These are phyloP conservation scores for Pyrrhoderma noxium DNA, from an alignment of 1,284 basidiomycete genomes.

Conservation along the genomic window DNA sequence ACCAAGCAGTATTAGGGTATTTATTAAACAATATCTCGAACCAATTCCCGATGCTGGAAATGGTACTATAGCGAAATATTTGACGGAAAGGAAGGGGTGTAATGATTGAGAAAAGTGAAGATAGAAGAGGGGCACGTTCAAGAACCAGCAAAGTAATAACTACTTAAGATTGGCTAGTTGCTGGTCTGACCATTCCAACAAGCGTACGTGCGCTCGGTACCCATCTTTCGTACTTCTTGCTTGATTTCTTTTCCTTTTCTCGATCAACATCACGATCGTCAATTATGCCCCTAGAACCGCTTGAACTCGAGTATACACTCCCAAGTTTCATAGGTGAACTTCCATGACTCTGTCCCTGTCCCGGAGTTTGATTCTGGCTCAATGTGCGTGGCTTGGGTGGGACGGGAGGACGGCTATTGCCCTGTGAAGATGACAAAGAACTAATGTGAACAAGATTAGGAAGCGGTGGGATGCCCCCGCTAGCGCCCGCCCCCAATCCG, in stretches of 20 bases:
- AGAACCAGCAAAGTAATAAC: neutral
- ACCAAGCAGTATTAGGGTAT: neutral
- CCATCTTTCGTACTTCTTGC: constrained; percentile 13
- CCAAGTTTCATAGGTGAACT: neutral
- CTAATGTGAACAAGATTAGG: neutral
- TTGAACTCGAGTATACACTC: neutral
- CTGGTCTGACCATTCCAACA: constrained; percentile 8
- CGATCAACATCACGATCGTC: constrained; percentile 9
- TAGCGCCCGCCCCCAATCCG: constrained; percentile 3
- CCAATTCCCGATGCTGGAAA: neutral
- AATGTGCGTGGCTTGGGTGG: constrained; percentile 18
- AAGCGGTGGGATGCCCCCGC: neutral
- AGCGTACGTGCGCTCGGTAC: constrained; percentile 2
- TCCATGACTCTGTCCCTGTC: neutral
- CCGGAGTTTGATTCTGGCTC: constrained; percentile 3
- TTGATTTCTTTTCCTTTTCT: constrained; percentile 9
- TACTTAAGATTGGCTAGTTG: constrained; percentile 10
- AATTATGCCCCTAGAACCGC: constrained; percentile 9
- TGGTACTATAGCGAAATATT: neutral
- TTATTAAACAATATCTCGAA: neutral
- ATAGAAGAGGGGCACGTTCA: neutral
- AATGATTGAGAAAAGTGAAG: too few relatives aligned
- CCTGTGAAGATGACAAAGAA: neutral
- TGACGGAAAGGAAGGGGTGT: too few relatives aligned
- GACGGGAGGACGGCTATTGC: constrained; percentile 13